Base-by-base conservation (phyloP, 2,329 filamentous ascomycete species). In the Monosporascus ibericus region DNA sequence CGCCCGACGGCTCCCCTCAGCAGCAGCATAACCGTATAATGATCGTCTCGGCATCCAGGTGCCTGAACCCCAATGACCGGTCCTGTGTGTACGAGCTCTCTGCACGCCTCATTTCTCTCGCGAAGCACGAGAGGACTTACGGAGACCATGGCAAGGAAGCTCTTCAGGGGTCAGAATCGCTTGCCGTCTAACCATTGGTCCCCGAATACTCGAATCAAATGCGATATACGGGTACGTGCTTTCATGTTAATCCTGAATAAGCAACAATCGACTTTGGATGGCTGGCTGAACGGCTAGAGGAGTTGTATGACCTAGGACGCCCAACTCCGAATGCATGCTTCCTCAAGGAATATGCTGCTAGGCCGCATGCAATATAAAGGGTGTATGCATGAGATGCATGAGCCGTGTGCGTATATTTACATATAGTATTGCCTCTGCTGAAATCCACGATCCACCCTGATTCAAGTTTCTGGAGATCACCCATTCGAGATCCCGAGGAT, bases 221-320 rank as follows among this genome's bases (percentile, higher is more conserved):
- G 24, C 50, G 6, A 34, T 52, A 39, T 27, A 50, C 34, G 47
- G 44, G 40, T 30, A 24, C 30, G 47, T 50, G 44, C 44, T 55
- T 48, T 42, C 44, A 39, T 44, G 34, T 37, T 40, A 52, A 47
- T 44, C 52, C 55, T 56, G 52, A 51, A 57, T 56, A 52, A 57
- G 34, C 53, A 57, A 56, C 53, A 50, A 40, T 39, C 49, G 49
- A 47, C 46, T 50, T 40, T 44, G 56, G 50, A 54, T 52, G 51
- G 24, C 49, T 55, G 64, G 60, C 61, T 63, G 60, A 60, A 61
- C 59, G 57, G 59, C 56, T 59, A 58, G 60, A 51, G 48, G 60
- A 50, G 48, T 65, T 44, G 62, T 66, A 54, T 44, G 34, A 66
- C 63, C 44, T 49, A 56, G 47, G 57, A 54, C 55, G 49, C 51